Evolutionary conservation across 1,284 basidiomycete species (phyloP), one percentile per base, ranked within the genome.

Genomic region (Puccinia hordei): DNA sequence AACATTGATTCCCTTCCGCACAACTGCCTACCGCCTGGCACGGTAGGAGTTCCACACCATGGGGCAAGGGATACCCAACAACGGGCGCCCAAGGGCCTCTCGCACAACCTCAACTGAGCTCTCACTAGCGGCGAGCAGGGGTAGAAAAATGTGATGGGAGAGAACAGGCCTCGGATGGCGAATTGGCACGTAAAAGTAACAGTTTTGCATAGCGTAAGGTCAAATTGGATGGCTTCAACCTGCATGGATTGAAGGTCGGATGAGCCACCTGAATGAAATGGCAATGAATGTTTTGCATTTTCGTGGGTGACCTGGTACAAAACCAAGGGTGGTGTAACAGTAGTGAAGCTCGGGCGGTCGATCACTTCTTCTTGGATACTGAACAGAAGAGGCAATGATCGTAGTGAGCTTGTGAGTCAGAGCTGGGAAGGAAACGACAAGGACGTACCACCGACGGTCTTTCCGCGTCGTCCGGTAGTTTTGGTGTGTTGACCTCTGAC

Each of bases 401-500:
- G 51, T 12, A 6, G 49, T 55, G 51, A 19, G 44, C 5, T 12
- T 19, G 9, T 24, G 10, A 46, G 49, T 38, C 30, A 35, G 33
- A 38, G 15, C 9, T 71, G 44, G 1, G 24, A 35, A 13, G 33
- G 63, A 41, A 30, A 51, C 1, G 17, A 46, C 9, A 46, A 19
- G 33, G 30, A 72, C 69, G 46, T 55, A 76, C 73, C 76, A 79
- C 76, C 85, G 69, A 85, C 83, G 80, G 85, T 85, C 78, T 84
- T 85, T 68, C 86, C 86, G 44, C 86, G 84, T 53, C 86, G 85
- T 92, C 94, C 94, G 82, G 97, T 99, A 81, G 97, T 99, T 90
- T 98, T 98, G 84, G 96, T 99, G 90, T 99, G 96, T 87, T 99
- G 97, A 87, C 96, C 96, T 86, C 97, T 85, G 73, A 87, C 87